Evolutionary conservation across 495 filamentous ascomycete species (phyloP).

Genomic region (Neurospora cerealis): DNA sequence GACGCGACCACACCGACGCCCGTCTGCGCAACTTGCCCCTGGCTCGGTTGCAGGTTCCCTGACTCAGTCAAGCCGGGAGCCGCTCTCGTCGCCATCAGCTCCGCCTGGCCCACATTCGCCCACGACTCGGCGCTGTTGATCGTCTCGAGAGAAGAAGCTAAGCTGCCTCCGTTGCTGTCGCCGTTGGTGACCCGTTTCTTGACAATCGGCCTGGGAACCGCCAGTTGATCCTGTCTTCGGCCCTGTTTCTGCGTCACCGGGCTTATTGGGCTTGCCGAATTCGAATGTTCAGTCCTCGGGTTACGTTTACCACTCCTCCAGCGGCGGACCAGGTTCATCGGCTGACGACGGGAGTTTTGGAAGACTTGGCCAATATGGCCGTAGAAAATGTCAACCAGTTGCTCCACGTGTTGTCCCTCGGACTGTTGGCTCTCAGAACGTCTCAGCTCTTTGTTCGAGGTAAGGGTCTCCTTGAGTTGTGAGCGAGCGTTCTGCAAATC

Average conservation of each 20-base stretch:
- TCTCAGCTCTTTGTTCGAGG: neutral
- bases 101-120: conserved; percentile 1
- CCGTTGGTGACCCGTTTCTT: neutral
- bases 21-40: neutral
- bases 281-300: neutral
- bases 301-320: neutral
- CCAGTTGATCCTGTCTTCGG: neutral
- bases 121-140: conserved; percentile 4
- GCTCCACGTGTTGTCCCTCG: neutral
- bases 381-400: neutral
- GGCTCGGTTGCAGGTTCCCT: neutral
- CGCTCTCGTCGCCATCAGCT: neutral
- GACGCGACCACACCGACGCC: neutral
- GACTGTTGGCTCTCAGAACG: neutral
- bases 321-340: neutral
- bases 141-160: conserved; percentile 4
- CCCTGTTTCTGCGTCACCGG: neutral
- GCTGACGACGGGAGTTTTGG: neutral
- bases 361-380: conserved; percentile 5
- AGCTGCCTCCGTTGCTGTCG: conserved; percentile 2
- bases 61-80: neutral
- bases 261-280: neutral
- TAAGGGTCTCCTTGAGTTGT: neutral
- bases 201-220: neutral
- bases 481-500: conserved; percentile 4